Evolutionary conservation across 2,329 filamentous ascomycete genomes (phyloP).

Genomic region (Sporothrix pseudoabietina): DNA sequence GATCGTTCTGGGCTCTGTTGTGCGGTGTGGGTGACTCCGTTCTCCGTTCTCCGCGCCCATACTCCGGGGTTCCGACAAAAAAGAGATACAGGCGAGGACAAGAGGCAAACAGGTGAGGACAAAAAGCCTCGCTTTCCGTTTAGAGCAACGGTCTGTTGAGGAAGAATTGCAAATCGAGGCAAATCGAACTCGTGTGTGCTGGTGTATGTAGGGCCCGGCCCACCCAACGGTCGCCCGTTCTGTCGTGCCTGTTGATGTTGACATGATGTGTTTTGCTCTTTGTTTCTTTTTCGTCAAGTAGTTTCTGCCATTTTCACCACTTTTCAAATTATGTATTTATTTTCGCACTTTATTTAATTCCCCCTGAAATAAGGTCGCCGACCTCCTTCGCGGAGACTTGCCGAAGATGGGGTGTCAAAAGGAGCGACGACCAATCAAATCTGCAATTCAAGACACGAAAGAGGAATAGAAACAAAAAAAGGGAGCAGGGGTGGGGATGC

Average conservation of each 20-base stretch:
- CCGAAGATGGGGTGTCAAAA: constrained; percentile 7
- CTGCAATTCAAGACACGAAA: constrained; percentile 1
- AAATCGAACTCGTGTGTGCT: not conserved
- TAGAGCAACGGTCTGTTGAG: not conserved
- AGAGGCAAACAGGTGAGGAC: not conserved
- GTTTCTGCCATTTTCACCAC: not conserved
- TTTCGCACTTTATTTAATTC: constrained; percentile 6
- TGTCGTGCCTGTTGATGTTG: not conserved
- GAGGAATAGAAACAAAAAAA: not conserved
- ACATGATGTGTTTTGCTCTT: not conserved
- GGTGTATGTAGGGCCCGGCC: not conserved
- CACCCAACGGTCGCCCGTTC: not conserved
- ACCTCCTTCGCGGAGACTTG: constrained; percentile 28
- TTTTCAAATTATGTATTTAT: not conserved
- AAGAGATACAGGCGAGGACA: not conserved
- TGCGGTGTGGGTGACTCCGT: not conserved
- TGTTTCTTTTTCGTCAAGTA: constrained; percentile 5
- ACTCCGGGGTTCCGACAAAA: not conserved
- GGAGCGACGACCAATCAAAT: not conserved
- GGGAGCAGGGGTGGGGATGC: not conserved
- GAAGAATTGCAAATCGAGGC: not conserved
- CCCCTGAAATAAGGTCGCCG: constrained; percentile 30
- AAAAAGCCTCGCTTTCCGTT: not conserved
- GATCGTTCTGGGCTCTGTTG: constrained; percentile 13
- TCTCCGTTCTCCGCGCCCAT: not conserved